Evolutionary conservation across 345 rosid species (phyloP), one percentile per base, ranked within the genome.

Genomic region (Moricandia arvensis): DNA sequence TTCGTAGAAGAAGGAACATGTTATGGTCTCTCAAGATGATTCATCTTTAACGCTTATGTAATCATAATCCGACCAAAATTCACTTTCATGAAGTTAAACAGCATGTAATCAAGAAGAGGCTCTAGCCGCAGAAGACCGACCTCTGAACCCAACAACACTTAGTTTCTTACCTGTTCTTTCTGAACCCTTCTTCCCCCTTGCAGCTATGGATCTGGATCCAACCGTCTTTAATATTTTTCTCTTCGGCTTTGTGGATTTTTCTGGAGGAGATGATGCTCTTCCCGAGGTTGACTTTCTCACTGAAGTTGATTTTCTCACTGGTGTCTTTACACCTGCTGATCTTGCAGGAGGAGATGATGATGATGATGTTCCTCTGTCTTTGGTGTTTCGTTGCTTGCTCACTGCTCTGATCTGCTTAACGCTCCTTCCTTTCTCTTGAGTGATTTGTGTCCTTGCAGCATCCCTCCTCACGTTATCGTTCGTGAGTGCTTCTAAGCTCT

Each of bases 401-500:
- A 86, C 84, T 47, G 37, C 75, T 68, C 84, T 87, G 21, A 83
- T 47, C 60, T 81, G 59, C 65, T 80, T 88, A 65, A 70, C 81
- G 61, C 45, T 85, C 81, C 82, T 86, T 10, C 88, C 88, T 79
- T 83, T 90, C 66, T 90, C 83, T 72, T 84, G 84, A 9, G 85
- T 87, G 76, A 90, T 91, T 79, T 73, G 79, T 34, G 87, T 66
- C 79, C 97, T 84, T 31, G 89, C 93, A 65, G 77, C 76, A 24
- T 91, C 97, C 45, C 91, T 87, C 55, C 80, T 81, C 61, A 94
- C 90, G 66, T 85, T 81, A 79, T 85, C 91, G 38, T 45, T 35
- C 11, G 89, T 87, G 35, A 94, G 89, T 58, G 95, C 76, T 70
- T 91, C 98, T 67, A 91, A 83, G 85, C 96, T 91, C 84, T 87